Base-by-base conservation (phyloP, 495 filamentous ascomycete genomes). In the Penicillium subrubescens region DNA sequence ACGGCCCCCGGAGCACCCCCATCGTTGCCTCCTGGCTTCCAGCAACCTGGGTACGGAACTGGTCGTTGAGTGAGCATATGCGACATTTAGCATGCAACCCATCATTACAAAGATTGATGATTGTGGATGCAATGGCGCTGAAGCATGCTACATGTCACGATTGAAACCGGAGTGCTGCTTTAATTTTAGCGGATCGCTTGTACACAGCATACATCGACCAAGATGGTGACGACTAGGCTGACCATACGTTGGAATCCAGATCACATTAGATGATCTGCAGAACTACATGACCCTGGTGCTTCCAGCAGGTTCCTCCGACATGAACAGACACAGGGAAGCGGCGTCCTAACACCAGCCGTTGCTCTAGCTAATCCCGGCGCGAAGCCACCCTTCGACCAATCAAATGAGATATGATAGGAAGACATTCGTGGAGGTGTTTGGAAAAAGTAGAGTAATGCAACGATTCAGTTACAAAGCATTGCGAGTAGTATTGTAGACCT, bases 1-100 rank as follows among this genome's bases (percentile, higher is more conserved):
- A 75, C 74, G 11, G 66, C 73, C 41, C 64, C 75, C 61, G 77
- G 75, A 12, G 67, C 74, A 33, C 78, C 78, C 1, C 78, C 79
- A 23, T 73, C 79, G 19, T 62, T 85, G 23, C 82, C 82, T 7
- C 81, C 80, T 19, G 82, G 82, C 7, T 86, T 85, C 57, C 82
- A 84, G 67, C 83, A 78, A 65, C 69, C 78, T 3, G 76, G 77
- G 5, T 85, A 82, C 71, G 80, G 76, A 31, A 75, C 76, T 7
- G 76, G 67, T 39, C 77, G 81, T 44, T 84, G 77, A 79, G 55
- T 25, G 44, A 52, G 19, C 37, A 39, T 41, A 23, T n/a, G 31
- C 39, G n/a, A 5, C 25, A 8, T 37, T 56, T 41, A 14, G 44
- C 3, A 35, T 56, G 27, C 31, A 34, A 25, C 31, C 27, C 27